Conservation (phyloP, 2,329 filamentous ascomycete species). For the Aspergillus brasiliensis region DNA sequence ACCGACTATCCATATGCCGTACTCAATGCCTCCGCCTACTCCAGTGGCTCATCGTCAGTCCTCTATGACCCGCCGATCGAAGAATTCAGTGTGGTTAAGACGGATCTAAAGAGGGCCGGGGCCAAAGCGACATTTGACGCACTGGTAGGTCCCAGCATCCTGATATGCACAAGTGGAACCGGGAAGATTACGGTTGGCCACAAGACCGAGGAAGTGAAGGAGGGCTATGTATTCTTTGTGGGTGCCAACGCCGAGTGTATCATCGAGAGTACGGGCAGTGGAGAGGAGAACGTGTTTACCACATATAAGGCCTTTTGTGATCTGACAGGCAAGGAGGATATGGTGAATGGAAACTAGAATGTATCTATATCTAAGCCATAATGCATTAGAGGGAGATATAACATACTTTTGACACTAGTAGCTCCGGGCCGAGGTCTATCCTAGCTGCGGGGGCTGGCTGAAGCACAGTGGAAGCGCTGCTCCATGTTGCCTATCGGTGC, state of each 20-base stretch:
- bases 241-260: constrained; percentile 84
- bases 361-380: not conserved
- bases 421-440: not conserved
- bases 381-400: too few relatives aligned
- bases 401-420: not conserved
- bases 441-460: not conserved
- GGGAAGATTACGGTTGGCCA: constrained; percentile 84
- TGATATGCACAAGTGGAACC: constrained; percentile 83
- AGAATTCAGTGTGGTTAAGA: constrained; percentile 88
- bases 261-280: constrained; percentile 64
- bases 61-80: constrained; percentile 96
- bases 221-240: constrained; percentile 79
- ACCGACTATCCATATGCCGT: constrained; percentile 82
- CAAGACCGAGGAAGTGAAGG: constrained; percentile 72
- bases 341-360: constrained; percentile 38
- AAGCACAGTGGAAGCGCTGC: too few relatives aligned
- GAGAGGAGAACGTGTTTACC: constrained; percentile 67
- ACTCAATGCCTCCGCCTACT: constrained; percentile 80
- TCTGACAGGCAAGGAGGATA: constrained; percentile 57
- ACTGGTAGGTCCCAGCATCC: constrained; percentile 83
- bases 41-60: constrained; percentile 68
- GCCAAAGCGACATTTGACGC: constrained; percentile 87
- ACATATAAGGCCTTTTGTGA: constrained; percentile 96
- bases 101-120: constrained; percentile 67
- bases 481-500: too few relatives aligned